These are phyloP conservation scores for Cephalotrichum gorgonifer DNA, from an alignment of 2,329 filamentous ascomycete species.

Conservation along the genomic window DNA sequence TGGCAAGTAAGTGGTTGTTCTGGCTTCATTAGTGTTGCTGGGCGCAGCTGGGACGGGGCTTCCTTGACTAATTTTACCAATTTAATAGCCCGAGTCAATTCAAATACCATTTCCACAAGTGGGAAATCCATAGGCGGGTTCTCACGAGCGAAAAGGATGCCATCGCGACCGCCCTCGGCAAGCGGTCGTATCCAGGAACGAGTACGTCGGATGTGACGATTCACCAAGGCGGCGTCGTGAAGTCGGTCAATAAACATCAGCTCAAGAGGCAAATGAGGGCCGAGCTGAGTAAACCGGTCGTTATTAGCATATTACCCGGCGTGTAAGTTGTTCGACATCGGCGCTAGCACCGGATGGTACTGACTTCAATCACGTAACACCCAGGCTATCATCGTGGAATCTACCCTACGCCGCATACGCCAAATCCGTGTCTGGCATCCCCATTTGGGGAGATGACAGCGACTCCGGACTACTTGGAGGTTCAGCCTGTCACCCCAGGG, in stretches of 20 bases:
- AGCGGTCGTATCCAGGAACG: constrained; percentile 3
- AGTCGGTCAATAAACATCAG: constrained; percentile 11
- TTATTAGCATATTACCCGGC: not conserved
- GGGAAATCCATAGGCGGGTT: not conserved
- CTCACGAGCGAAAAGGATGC: constrained; percentile 9
- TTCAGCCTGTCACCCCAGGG: constrained; percentile 1
- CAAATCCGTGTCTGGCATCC: not conserved
- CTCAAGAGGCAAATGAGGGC: constrained; percentile 11
- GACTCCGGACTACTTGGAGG: not conserved
- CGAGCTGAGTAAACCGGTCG: constrained; percentile 6
- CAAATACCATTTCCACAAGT: not conserved
- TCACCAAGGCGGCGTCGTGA: constrained; percentile 8
- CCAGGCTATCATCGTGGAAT: not conserved
- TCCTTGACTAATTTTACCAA: not conserved
- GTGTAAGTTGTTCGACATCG: not conserved
- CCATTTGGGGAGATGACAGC: not conserved
- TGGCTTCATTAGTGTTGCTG: not conserved
- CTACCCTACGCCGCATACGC: not conserved
- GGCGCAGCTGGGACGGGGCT: too few species aligned
- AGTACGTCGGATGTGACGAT: constrained; percentile 8
- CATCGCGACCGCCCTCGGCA: constrained; percentile 9
- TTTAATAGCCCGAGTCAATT: not conserved
- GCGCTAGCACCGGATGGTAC: not conserved
- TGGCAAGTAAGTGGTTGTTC: constrained; percentile 5
- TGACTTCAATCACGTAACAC: not conserved